These are phyloP conservation scores for Nothophoma quercina DNA, from an alignment of 2,329 filamentous ascomycete genomes.

Conservation along the genomic window DNA sequence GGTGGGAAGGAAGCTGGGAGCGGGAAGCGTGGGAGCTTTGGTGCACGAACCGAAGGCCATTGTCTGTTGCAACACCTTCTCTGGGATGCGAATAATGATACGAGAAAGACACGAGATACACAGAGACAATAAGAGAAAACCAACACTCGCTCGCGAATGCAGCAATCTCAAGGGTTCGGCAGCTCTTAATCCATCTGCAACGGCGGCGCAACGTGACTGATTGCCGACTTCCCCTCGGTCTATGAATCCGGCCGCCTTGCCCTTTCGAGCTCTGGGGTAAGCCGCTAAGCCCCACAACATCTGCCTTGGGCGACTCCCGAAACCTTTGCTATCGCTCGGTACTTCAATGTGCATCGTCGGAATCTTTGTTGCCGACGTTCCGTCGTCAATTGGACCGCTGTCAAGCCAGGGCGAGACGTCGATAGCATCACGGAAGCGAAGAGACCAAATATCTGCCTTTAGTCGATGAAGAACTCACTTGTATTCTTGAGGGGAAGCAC, in stretches of 20 bases:
- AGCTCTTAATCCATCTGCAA: slow-evolving; percentile 21
- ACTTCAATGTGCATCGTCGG: slow-evolving; percentile 1
- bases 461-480: too few relatives aligned
- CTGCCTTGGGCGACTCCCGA: slow-evolving; percentile 18
- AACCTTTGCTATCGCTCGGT: not conserved
- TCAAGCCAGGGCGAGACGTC: too few relatives aligned
- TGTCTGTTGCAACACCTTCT: not conserved
- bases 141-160: not conserved
- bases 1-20: not conserved
- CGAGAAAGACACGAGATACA: not conserved
- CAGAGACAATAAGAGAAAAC: not conserved
- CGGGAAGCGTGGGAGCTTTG: not conserved
- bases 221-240: slow-evolving; percentile 38
- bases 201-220: slow-evolving; percentile 35
- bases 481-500: too few relatives aligned
- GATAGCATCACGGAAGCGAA: too few relatives aligned
- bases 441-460: too few relatives aligned
- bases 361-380: not conserved
- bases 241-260: slow-evolving; percentile 16
- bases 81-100: too few relatives aligned
- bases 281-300: slow-evolving; percentile 27
- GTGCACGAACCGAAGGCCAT: slow-evolving; percentile 18
- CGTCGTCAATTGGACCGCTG: too few relatives aligned
- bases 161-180: not conserved
- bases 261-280: slow-evolving; percentile 16